These are phyloP conservation scores for Corinectria fuckeliana DNA, from an alignment of 2,329 filamentous ascomycete genomes.

Conservation along the genomic window DNA sequence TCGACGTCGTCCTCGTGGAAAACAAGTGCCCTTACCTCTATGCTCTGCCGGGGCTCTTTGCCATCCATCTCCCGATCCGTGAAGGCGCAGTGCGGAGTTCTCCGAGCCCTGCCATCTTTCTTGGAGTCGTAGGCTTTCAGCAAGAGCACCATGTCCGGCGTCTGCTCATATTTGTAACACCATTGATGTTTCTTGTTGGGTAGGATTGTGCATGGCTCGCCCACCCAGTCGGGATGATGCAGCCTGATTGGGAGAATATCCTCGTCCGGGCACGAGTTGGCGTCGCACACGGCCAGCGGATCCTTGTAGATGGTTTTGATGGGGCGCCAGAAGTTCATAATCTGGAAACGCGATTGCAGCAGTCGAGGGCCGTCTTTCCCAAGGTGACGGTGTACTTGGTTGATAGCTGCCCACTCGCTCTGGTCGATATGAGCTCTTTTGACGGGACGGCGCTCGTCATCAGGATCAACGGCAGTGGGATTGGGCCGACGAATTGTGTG, in stretches of 20 bases:
- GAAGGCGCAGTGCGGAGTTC: slow-evolving; percentile 63
- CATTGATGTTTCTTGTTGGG: slow-evolving; percentile 53
- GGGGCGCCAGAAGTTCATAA: slow-evolving; percentile 62
- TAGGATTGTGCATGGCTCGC: slow-evolving; percentile 56
- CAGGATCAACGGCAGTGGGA: slow-evolving; percentile 54
- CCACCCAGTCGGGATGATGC: slow-evolving; percentile 56
- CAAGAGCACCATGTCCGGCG: slow-evolving; percentile 60
- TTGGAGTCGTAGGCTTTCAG: slow-evolving; percentile 69
- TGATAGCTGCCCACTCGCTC: slow-evolving; percentile 53
- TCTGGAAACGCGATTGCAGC: slow-evolving; percentile 53
- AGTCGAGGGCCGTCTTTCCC: slow-evolving; percentile 53
- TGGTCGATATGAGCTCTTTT: slow-evolving; percentile 64
- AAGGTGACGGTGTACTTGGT: slow-evolving; percentile 48
- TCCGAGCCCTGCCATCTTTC: slow-evolving; percentile 58
- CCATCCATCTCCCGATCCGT: slow-evolving; percentile 57
- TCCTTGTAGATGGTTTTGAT: slow-evolving; percentile 53
- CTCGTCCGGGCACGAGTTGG: slow-evolving; percentile 54
- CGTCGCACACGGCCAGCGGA: slow-evolving; percentile 60
- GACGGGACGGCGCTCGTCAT: slow-evolving; percentile 46
- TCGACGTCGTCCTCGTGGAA: background rate
- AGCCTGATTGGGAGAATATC: slow-evolving; percentile 58
- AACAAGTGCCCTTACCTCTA: slow-evolving; percentile 59
- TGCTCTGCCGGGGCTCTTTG: slow-evolving; percentile 65
- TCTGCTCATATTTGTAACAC: slow-evolving; percentile 60
- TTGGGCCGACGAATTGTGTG: slow-evolving; percentile 60